Conservation (phyloP, 2,329 filamentous ascomycete species). For the Talaromyces islandicus region DNA sequence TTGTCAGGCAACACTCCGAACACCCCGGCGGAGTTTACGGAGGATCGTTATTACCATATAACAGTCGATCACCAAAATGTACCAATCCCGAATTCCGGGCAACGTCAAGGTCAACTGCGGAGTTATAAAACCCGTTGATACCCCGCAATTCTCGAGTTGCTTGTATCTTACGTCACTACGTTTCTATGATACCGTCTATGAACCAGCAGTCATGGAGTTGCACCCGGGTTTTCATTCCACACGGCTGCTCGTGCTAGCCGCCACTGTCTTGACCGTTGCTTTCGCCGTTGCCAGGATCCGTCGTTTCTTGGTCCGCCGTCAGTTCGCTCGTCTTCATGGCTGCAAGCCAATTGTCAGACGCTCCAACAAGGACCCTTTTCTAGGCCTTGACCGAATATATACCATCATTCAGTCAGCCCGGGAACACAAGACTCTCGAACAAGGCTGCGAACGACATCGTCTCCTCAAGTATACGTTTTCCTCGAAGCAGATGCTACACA, state of each 20-base stretch:
- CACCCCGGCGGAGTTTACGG: background rate
- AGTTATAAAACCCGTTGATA: background rate
- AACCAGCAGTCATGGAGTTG: background rate
- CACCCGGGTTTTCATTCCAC: background rate
- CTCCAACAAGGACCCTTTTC: constrained; percentile 14
- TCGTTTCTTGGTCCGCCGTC: constrained; percentile 14
- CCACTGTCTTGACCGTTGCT: background rate
- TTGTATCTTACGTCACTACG: background rate
- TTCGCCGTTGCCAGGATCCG: constrained; percentile 3
- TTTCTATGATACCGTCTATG: background rate
- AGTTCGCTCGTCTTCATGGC: constrained; percentile 13
- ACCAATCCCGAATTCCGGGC: background rate
- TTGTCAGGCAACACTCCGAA: background rate
- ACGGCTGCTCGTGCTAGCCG: background rate
- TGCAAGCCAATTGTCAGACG: constrained; percentile 13
- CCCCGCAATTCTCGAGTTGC: background rate
- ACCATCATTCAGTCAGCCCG: background rate
- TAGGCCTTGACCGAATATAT: constrained; percentile 9
- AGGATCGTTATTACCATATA: too few species aligned
- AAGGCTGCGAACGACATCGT: background rate
- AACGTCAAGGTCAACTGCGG: background rate
- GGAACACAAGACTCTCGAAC: background rate
- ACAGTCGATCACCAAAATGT: background rate
- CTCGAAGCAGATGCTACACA: constrained; percentile 8
- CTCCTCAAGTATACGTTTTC: constrained; percentile 5